These are phyloP conservation scores for Pseudonitzschia multiseries DNA, from an alignment of 108 stramenopile genomes.

Conservation along the genomic window DNA sequence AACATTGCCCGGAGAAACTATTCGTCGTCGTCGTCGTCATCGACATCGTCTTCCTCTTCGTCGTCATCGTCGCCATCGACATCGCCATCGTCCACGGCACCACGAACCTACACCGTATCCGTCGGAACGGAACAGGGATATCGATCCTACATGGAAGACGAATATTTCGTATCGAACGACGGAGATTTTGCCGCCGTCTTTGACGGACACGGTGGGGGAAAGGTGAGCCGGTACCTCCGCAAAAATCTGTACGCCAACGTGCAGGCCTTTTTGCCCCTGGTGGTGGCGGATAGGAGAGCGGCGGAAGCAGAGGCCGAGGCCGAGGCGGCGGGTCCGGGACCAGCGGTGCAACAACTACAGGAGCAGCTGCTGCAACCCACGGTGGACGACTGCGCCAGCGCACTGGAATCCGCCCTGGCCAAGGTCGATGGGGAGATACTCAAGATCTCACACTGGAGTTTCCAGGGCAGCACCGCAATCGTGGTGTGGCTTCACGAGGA, in stretches of 20 bases:
- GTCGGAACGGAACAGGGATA: slow-evolving; percentile 39
- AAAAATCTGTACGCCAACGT: slow-evolving; percentile 79
- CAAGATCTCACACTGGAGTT: slow-evolving; percentile 68
- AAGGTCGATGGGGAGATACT: slow-evolving; percentile 71
- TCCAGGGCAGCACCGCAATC: slow-evolving; percentile 88
- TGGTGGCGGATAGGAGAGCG: neutral
- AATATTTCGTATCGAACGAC: slow-evolving; percentile 48
- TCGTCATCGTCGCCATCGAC: too few relatives aligned
- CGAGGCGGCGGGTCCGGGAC: too few relatives aligned
- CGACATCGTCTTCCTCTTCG: too few relatives aligned
- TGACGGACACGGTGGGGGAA: slow-evolving; percentile 94
- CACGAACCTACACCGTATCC: neutral
- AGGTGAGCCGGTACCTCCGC: slow-evolving; percentile 77
- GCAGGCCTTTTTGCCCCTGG: slow-evolving; percentile 47
- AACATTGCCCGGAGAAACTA: too few relatives aligned
- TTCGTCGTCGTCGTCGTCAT: too few relatives aligned
- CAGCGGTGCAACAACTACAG: too few relatives aligned
- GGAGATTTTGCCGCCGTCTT: slow-evolving; percentile 86
- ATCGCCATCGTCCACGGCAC: too few relatives aligned
- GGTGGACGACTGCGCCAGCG: slow-evolving; percentile 32
- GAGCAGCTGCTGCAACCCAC: too few relatives aligned
- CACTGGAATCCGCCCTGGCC: slow-evolving; percentile 52
- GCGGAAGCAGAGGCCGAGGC: neutral
- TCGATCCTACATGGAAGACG: slow-evolving; percentile 86
- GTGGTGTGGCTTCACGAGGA: slow-evolving; percentile 71